Percentiles rank a stretch among this genome's conserved stretches.
These are phyloP conservation scores for Peronosclerospora sorghi DNA, from an alignment of 352 stramenopile species.

Conservation along the genomic window DNA sequence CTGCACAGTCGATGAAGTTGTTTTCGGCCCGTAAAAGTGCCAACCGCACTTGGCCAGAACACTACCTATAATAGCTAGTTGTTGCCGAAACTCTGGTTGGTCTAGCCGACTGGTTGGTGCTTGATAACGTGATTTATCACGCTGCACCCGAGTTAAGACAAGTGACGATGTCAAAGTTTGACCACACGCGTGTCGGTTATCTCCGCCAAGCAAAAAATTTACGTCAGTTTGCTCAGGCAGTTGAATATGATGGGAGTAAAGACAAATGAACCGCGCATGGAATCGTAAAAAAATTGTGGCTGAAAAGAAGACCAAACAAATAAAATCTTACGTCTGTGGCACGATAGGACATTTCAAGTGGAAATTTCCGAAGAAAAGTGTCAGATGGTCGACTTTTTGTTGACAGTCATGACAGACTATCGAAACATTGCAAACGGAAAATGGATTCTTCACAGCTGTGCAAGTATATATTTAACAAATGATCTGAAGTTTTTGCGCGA, in stretches of 20 bases:
- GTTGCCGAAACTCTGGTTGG: neutral
- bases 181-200: too few species aligned
- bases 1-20: too few species aligned
- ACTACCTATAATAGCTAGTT: neutral
- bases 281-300: neutral
- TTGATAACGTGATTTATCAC: too few species aligned
- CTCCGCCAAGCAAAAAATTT: neutral
- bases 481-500: neutral
- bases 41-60: neutral
- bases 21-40: too few species aligned
- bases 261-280: neutral
- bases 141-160: too few species aligned
- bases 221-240: too few species aligned
- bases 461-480: constrained; percentile 3
- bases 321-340: too few species aligned
- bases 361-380: too few species aligned
- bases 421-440: neutral
- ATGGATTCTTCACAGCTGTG: constrained; percentile 3
- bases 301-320: too few species aligned
- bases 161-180: too few species aligned
- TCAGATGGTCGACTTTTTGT: neutral
- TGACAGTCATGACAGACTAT: neutral
- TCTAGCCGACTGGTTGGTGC: neutral
- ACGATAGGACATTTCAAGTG: too few species aligned
- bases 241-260: neutral